Percentiles rank a stretch among this genome's conserved stretches.
These are phyloP conservation scores for Anthracocystis panici-leucophaei DNA, from an alignment of 1,284 basidiomycete species.

Conservation along the genomic window DNA sequence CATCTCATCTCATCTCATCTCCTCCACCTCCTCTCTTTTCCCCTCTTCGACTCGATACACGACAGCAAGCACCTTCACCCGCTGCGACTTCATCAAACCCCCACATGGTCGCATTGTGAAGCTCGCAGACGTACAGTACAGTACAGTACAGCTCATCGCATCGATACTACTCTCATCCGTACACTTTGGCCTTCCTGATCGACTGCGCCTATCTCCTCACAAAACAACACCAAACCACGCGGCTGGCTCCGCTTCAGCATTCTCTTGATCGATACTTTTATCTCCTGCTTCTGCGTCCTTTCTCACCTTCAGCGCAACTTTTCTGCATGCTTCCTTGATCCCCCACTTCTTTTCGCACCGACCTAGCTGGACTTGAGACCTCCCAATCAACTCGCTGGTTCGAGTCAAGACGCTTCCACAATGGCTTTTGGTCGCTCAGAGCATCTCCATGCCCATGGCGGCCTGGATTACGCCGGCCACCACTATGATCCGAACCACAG, in stretches of 20 bases:
- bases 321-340: conserved; percentile 9
- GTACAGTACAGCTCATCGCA: not conserved
- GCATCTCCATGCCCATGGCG: conserved; percentile 4
- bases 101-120: not conserved
- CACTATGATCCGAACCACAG: conserved; percentile 58
- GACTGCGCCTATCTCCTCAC: not conserved
- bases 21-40: not conserved
- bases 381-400: not conserved
- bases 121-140: no score
- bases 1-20: not conserved
- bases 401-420: conserved; percentile 6
- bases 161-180: not conserved
- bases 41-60: not conserved
- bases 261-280: not conserved
- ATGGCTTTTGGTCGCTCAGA: conserved; percentile 44
- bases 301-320: no score
- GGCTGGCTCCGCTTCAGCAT: conserved; percentile 32
- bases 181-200: not conserved
- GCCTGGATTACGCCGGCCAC: conserved; percentile 43
- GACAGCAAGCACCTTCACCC: not conserved
- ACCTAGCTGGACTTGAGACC: not conserved
- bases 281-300: not conserved
- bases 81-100: not conserved
- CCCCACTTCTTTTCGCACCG: not conserved
- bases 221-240: conserved; percentile 5